These are phyloP conservation scores for Yarrowia hollandica DNA, from an alignment of 805 yeast species.

Conservation along the genomic window DNA sequence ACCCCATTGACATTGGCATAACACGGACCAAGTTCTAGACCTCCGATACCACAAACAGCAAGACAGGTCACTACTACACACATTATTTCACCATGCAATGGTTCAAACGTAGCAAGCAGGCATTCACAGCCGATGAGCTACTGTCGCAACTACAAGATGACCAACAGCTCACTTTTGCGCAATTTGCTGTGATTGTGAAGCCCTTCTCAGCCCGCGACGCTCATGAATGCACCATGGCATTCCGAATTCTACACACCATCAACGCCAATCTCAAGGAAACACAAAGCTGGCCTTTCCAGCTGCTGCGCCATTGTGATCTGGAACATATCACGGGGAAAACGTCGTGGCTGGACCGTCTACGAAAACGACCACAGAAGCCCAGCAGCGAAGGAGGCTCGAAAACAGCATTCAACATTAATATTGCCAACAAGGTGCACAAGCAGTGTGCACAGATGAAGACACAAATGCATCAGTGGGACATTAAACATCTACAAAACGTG, in stretches of 20 bases:
- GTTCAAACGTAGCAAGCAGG: conserved; percentile 21
- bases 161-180: conserved; percentile 28
- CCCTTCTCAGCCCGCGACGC: conserved; percentile 26
- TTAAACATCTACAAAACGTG: conserved; percentile 36
- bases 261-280: conserved; percentile 36
- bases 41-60: background rate
- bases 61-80: background rate
- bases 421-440: conserved; percentile 16
- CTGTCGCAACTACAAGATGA: conserved; percentile 26
- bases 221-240: conserved; percentile 33
- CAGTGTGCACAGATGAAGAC: conserved; percentile 9
- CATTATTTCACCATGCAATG: conserved; percentile 2
- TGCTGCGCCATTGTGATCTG: conserved; percentile 38
- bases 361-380: conserved; percentile 25
- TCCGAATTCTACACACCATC: conserved; percentile 34
- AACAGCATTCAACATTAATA: conserved; percentile 21
- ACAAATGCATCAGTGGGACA: conserved; percentile 37
- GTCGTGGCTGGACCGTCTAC: conserved; percentile 18
- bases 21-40: background rate
- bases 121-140: conserved; percentile 20
- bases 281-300: conserved; percentile 38
- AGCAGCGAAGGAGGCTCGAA: conserved; percentile 32
- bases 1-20: background rate
- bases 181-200: conserved; percentile 25
- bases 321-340: conserved; percentile 30